Evolutionary conservation across 495 filamentous ascomycete genomes (phyloP).

Genomic region (Zalerion maritima): DNA sequence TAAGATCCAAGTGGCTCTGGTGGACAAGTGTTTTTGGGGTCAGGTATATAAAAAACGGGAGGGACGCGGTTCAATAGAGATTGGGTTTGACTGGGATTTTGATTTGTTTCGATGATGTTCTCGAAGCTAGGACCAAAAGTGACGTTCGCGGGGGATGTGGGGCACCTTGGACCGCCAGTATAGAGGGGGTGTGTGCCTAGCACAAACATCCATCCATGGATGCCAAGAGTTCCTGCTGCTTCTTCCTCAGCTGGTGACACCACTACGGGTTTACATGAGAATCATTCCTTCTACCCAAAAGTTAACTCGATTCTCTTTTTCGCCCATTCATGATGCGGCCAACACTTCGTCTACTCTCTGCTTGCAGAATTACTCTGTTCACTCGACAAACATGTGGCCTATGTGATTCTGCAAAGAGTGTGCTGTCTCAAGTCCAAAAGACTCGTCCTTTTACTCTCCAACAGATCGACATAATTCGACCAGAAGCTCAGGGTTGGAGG

Average conservation of each 20-base stretch:
- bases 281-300: neutral
- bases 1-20: no score
- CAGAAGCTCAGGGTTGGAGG: conserved; percentile 52
- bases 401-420: conserved; percentile 59
- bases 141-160: conserved; percentile 9
- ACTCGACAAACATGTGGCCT: conserved; percentile 66
- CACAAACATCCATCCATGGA: no score
- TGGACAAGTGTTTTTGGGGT: no score
- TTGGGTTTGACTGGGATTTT: no score
- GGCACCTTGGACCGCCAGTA: no score
- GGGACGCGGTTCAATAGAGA: neutral
- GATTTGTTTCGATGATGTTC: neutral
- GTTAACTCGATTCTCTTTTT: neutral
- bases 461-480: conserved; percentile 67
- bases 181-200: no score
- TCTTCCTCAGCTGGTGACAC: conserved; percentile 10
- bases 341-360: conserved; percentile 33
- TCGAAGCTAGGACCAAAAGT: conserved; percentile 11
- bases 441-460: conserved; percentile 54
- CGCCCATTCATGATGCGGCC: conserved; percentile 18
- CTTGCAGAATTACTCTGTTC: conserved; percentile 66
- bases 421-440: conserved; percentile 56
- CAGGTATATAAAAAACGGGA: neutral
- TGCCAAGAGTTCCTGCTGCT: no score
- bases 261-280: no score